phyloP scores from a whole-genome alignment of 2,329 filamentous ascomycete species.

The Monilinia polystroma region DNA sequence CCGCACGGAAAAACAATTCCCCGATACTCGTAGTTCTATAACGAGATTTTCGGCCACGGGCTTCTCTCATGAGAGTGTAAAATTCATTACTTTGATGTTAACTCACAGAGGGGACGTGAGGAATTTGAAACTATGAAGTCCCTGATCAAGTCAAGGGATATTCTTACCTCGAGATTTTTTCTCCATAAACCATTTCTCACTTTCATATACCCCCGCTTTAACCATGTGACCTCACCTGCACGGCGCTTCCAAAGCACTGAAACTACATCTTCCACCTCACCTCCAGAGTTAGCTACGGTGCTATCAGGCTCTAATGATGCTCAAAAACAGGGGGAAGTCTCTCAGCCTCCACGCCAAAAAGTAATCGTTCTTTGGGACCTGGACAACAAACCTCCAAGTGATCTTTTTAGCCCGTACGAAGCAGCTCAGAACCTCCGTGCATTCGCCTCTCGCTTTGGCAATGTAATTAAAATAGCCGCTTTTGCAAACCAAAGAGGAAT shows the following conservation, averaged over 20 bases:
- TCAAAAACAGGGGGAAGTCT: no score
- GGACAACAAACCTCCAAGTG: not conserved
- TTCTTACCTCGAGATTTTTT: not conserved
- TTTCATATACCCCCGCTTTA: not conserved
- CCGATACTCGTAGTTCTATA: not conserved
- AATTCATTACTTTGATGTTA: not conserved
- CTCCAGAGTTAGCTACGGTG: not conserved
- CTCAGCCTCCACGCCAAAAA: not conserved
- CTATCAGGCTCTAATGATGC: not conserved
- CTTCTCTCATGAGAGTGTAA: not conserved
- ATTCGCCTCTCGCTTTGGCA: conserved; percentile 1
- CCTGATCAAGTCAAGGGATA: not conserved
- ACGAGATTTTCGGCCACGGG: not conserved
- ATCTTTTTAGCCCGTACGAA: not conserved
- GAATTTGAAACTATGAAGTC: not conserved
- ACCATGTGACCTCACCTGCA: not conserved
- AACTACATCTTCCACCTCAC: not conserved
- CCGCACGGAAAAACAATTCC: not conserved
- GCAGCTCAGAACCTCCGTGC: conserved; percentile 1
- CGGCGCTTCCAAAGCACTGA: not conserved
- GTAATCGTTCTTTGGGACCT: conserved; percentile 4
- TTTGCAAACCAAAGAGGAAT: not conserved
- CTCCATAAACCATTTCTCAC: not conserved
- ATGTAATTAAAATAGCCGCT: not conserved
- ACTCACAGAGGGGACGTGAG: not conserved